Conservation (phyloP, 164 flowering plant genomes). For the Brasenia schreberi region DNA sequence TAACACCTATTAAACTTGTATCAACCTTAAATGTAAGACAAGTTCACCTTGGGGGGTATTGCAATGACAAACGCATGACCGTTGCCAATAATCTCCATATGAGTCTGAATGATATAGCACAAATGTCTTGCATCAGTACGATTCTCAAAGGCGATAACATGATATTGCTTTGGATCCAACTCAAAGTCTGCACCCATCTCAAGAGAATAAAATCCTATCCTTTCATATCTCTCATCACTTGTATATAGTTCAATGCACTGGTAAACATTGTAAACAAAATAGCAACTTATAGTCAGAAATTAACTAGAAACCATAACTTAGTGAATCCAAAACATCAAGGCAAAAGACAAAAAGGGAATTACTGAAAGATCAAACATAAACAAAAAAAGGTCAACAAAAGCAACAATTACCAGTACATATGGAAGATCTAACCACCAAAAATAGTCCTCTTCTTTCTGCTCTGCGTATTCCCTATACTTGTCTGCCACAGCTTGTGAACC, state of each 20-base stretch:
- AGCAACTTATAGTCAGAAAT: neutral
- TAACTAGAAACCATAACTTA: neutral
- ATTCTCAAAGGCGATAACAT: slow-evolving; percentile 83
- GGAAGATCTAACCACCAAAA: slow-evolving; percentile 98
- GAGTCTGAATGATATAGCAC: slow-evolving; percentile 75
- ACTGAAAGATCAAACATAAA: neutral
- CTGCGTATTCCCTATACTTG: slow-evolving; percentile 82
- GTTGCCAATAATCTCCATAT: slow-evolving; percentile 80
- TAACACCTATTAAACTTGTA: too few relatives aligned
- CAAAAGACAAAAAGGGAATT: neutral
- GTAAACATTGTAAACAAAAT: slow-evolving; percentile 2
- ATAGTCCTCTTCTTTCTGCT: slow-evolving; percentile 72
- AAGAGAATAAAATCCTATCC: slow-evolving; percentile 71
- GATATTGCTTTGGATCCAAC: slow-evolving; percentile 75
- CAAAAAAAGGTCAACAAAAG: neutral
- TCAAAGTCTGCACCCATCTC: slow-evolving; percentile 93
- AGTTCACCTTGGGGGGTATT: slow-evolving; percentile 68
- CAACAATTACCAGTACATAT: slow-evolving; percentile 41
- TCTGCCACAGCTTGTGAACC: slow-evolving; percentile 91
- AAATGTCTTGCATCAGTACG: slow-evolving; percentile 64
- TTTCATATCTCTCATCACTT: slow-evolving; percentile 34
- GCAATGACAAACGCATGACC: slow-evolving; percentile 79
- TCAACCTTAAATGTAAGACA: too few relatives aligned
- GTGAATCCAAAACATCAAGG: neutral
- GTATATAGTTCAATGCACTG: slow-evolving; percentile 89